A percentile compares a stretch with the other conserved stretches of the same genome.
Conservation (phyloP, 805 yeast species). For the Suhomyces sp. region DNA sequence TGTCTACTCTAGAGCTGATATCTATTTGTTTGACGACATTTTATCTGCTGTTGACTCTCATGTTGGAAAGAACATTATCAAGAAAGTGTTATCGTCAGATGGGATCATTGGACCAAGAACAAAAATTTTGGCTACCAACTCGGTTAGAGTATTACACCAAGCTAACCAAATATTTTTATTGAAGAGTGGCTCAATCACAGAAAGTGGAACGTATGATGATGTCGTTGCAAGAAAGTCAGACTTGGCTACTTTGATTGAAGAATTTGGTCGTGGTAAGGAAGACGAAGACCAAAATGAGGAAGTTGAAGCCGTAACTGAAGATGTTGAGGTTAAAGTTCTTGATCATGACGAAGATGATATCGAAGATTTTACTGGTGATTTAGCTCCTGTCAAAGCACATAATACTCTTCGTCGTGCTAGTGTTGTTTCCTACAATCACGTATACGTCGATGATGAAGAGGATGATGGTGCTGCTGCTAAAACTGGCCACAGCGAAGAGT, state of each 20-base stretch:
- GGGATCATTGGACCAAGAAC: constrained; percentile 37
- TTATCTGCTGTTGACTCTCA: constrained; percentile 45
- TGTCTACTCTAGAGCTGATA: constrained; percentile 40
- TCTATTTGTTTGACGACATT: constrained; percentile 41
- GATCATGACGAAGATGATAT: not conserved
- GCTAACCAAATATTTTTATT: constrained; percentile 35
- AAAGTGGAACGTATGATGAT: constrained; percentile 24
- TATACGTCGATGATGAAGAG: constrained; percentile 17
- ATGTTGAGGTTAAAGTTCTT: not conserved
- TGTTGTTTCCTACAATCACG: constrained; percentile 24
- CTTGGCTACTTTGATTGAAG: constrained; percentile 22
- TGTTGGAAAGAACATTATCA: constrained; percentile 36
- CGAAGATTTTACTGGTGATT: not conserved
- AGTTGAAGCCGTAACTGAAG: constrained; percentile 3
- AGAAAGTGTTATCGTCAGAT: constrained; percentile 28
- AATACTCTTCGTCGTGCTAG: constrained; percentile 18
- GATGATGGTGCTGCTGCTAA: constrained; percentile 8
- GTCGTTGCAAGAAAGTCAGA: constrained; percentile 20
- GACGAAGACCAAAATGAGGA: constrained; percentile 7
- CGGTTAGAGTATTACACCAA: constrained; percentile 34
- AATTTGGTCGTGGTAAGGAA: constrained; percentile 16
- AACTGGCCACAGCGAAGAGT: constrained; percentile 24
- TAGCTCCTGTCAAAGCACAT: not conserved
- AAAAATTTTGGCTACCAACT: constrained; percentile 39
- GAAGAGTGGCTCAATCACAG: constrained; percentile 29